phyloP scores from a whole-genome alignment of 148 eudicot genomes.

The Nepenthes gracilis region DNA sequence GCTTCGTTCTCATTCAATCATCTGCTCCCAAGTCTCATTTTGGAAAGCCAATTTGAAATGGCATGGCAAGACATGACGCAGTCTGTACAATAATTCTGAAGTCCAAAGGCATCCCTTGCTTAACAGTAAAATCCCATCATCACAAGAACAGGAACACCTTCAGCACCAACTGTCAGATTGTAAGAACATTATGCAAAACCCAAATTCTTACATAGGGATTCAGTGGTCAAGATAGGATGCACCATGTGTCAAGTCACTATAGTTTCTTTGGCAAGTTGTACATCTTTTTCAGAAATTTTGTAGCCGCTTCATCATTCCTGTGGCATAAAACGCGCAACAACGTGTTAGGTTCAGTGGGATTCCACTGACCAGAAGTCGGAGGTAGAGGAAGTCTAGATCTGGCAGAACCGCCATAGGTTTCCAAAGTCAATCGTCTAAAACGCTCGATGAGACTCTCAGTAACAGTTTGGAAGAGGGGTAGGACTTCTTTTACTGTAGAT shows the following conservation, averaged over 20 bases:
- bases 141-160: no score
- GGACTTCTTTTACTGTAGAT: constrained; percentile 61
- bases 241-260: constrained; percentile 10
- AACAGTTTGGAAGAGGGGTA: constrained; percentile 71
- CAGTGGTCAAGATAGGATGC: not conserved
- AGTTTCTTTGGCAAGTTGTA: constrained; percentile 88
- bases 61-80: no score
- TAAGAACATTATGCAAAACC: no score
- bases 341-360: constrained; percentile 78
- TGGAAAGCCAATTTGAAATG: no score
- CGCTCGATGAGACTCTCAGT: constrained; percentile 68
- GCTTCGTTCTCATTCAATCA: no score
- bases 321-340: constrained; percentile 84
- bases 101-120: no score
- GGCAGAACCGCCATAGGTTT: constrained; percentile 72
- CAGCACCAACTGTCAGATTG: no score
- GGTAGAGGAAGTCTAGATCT: constrained; percentile 81
- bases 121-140: no score
- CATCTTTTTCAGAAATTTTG: constrained; percentile 76
- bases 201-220: not conserved
- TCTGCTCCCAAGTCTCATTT: no score
- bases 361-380: constrained; percentile 91
- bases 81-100: no score
- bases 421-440: constrained; percentile 57
- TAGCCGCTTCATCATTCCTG: constrained; percentile 75